These are phyloP conservation scores for Fimicolochytrium jonesii DNA, from an alignment of 192 early-diverging fungal species.

Conservation along the genomic window DNA sequence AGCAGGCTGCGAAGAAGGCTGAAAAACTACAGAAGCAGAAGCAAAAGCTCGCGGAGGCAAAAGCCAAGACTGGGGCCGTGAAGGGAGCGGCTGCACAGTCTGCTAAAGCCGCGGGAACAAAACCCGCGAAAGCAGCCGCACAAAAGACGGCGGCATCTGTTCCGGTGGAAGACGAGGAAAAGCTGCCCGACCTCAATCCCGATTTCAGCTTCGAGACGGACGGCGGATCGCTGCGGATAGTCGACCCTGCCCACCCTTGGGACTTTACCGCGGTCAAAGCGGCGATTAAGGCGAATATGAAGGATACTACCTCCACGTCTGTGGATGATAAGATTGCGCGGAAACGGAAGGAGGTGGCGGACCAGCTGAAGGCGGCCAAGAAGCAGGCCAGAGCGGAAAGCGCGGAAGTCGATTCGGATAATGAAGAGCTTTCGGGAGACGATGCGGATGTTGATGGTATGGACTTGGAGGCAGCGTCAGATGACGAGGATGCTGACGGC, in stretches of 20 bases:
- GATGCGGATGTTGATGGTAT: not conserved
- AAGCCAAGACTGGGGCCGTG: not conserved
- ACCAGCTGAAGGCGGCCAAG: slow-evolving; percentile 5
- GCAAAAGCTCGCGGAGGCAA: slow-evolving; percentile 7
- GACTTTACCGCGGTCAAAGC: slow-evolving; percentile 79
- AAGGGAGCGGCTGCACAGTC: too few relatives aligned
- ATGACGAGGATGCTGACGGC: slow-evolving; percentile 20
- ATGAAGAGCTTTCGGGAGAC: not conserved
- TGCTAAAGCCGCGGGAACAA: too few relatives aligned
- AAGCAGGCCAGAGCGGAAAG: not conserved
- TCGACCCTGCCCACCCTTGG: slow-evolving; percentile 61
- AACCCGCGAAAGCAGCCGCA: too few relatives aligned
- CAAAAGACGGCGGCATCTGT: not conserved
- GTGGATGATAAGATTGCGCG: slow-evolving; percentile 32
- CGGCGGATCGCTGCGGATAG: slow-evolving; percentile 52
- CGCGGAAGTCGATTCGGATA: slow-evolving; percentile 6
- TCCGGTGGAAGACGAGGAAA: slow-evolving; percentile 30
- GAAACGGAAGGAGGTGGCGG: slow-evolving; percentile 15
- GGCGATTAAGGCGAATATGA: slow-evolving; percentile 56
- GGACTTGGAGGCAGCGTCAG: not conserved
- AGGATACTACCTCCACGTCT: not conserved
- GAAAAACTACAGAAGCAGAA: not conserved
- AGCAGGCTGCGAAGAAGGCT: not conserved
- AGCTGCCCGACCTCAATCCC: slow-evolving; percentile 55
- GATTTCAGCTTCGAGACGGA: slow-evolving; percentile 77